Evolutionary conservation across 305 asterid genomes (phyloP).

Genomic region (Solanum aculeatissimum): DNA sequence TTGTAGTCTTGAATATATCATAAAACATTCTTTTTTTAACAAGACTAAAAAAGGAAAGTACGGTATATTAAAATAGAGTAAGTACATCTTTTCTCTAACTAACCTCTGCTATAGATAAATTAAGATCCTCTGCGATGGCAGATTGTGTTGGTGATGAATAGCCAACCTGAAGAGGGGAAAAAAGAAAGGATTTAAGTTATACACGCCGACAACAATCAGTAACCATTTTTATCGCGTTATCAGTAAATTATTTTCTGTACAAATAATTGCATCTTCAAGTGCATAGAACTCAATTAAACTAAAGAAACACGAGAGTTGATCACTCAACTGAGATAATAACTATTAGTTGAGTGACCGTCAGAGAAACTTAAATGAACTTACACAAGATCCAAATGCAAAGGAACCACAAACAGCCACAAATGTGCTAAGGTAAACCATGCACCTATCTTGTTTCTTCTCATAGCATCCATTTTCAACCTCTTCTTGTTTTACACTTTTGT

Average conservation of each 20-base stretch:
- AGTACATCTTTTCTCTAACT: conserved; percentile 7
- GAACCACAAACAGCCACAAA: conserved; percentile 88
- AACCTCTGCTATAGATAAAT: conserved; percentile 82
- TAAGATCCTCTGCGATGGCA: conserved; percentile 56
- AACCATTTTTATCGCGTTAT: neutral
- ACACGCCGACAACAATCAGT: neutral
- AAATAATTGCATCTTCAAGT: neutral
- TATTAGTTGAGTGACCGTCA: neutral
- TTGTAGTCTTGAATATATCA: neutral
- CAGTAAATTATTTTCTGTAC: neutral
- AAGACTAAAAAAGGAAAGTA: neutral
- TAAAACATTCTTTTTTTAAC: neutral
- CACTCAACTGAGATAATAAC: neutral
- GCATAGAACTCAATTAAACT: neutral
- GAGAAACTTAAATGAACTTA: conserved; percentile 10
- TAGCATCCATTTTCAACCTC: conserved; percentile 11
- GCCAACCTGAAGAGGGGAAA: conserved; percentile 48
- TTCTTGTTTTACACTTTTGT: neutral
- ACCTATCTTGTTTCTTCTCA: conserved; percentile 22
- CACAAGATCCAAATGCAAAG: conserved; percentile 79
- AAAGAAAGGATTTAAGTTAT: neutral
- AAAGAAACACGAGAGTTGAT: neutral
- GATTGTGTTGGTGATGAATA: conserved; percentile 86
- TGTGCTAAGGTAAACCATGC: conserved; percentile 79
- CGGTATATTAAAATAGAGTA: neutral